Percentiles rank a stretch among this genome's conserved stretches.
These are phyloP conservation scores for Diplogelasinospora grovesii DNA, from an alignment of 495 filamentous ascomycete species.

Conservation along the genomic window DNA sequence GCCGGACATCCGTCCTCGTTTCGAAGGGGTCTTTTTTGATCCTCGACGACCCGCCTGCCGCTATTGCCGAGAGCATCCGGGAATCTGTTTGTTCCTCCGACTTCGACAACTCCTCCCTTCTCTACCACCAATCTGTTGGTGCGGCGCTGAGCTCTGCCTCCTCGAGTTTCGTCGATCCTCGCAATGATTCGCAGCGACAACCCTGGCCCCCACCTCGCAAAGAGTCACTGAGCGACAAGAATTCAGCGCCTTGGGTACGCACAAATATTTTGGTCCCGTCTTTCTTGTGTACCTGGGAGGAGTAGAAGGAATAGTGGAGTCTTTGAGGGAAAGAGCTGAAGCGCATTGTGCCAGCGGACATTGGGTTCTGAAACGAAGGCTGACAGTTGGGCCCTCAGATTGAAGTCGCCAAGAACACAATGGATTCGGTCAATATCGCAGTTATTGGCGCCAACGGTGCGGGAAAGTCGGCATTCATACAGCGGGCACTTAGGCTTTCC, in stretches of 20 bases:
- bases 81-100: slow-evolving; percentile 40
- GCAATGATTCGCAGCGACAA: slow-evolving; percentile 30
- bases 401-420: slow-evolving; percentile 21
- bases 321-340: background rate
- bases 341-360: background rate
- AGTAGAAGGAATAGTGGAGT: background rate
- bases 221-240: slow-evolving; percentile 30
- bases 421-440: slow-evolving; percentile 74
- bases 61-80: slow-evolving; percentile 21
- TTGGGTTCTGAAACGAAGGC: slow-evolving; percentile 2
- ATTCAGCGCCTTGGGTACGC: slow-evolving; percentile 32
- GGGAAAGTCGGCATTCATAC: slow-evolving; percentile 88
- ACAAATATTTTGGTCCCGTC: background rate
- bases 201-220: slow-evolving; percentile 34
- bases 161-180: slow-evolving; percentile 13
- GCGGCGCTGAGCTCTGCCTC: slow-evolving; percentile 7
- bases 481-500: slow-evolving; percentile 66
- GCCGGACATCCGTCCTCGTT: slow-evolving; percentile 6
- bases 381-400: slow-evolving; percentile 20
- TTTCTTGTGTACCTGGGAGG: background rate
- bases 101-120: slow-evolving; percentile 43
- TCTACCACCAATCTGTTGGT: slow-evolving; percentile 22
- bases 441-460: slow-evolving; percentile 74
- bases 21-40: slow-evolving; percentile 24
- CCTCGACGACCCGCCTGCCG: slow-evolving; percentile 20